Evolutionary conservation across 2,329 filamentous ascomycete species (phyloP).

Genomic region (Aspergillus piperis): DNA sequence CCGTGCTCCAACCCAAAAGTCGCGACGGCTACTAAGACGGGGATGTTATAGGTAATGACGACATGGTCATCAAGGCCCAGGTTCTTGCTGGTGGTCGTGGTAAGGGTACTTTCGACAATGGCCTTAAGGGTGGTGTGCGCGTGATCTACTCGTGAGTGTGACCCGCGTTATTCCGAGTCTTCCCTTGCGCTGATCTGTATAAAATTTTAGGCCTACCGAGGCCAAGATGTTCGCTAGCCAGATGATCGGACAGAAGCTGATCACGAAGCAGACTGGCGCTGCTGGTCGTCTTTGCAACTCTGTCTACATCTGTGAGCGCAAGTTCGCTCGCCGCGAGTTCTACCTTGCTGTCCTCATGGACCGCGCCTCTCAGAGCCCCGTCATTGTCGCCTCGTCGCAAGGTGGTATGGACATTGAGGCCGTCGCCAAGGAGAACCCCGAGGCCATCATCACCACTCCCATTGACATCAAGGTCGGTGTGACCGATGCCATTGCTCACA

Average conservation of each 20-base stretch:
- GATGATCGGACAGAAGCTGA: constrained; percentile 99
- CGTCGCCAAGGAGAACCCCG: constrained; percentile 95
- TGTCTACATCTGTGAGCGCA: constrained; percentile 99
- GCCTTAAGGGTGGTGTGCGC: constrained; percentile 96
- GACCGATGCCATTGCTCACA: constrained; percentile 89
- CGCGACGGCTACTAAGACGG: constrained; percentile 1
- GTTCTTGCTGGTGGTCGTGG: constrained; percentile 96
- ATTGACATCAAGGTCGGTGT: constrained; percentile 94
- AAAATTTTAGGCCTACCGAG: constrained; percentile 66
- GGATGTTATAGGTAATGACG: constrained; percentile 65
- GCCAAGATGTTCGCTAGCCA: constrained; percentile 97
- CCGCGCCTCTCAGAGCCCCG: constrained; percentile 82
- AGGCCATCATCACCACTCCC: constrained; percentile 90
- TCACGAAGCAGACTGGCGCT: constrained; percentile 99
- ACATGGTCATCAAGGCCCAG: constrained; percentile 99
- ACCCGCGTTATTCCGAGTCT: neutral
- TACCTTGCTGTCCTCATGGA: constrained; percentile 99
- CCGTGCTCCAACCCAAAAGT: constrained; percentile 9
- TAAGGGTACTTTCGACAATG: constrained; percentile 97
- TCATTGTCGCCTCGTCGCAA: constrained; percentile 97
- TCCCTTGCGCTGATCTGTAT: constrained; percentile 15
- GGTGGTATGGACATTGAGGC: constrained; percentile 99
- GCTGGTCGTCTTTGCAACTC: constrained; percentile 91
- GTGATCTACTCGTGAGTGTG: constrained; percentile 86
- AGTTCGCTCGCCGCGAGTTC: constrained; percentile 98